Evolutionary conservation across 352 stramenopile genomes (phyloP), one percentile per base, ranked within the genome.

Genomic region (Phytophthora nicotianae): DNA sequence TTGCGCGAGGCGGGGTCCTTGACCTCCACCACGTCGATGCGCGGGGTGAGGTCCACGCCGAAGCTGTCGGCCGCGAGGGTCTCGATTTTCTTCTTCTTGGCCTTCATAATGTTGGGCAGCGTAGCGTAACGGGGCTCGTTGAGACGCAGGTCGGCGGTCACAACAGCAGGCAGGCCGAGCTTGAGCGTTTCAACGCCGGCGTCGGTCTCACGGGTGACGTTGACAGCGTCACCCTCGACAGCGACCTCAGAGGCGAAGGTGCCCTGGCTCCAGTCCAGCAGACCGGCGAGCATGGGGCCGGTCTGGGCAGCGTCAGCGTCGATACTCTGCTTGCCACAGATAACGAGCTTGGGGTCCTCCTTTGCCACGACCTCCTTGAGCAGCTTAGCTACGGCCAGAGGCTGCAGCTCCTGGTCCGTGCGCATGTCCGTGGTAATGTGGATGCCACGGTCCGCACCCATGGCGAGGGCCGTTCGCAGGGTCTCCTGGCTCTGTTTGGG

Each of bases 61-160:
- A 93, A 75, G 61, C 81, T 86, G 56, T 91, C 85, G 21, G 88
- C 87, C 2, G 77, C 65, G 17, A 92, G 54, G 16, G 83, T 82
- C 50, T 95, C 89, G 46, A 97, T 95, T 62, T 91, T 91, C 73
- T 97, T 97, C 75, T 96, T 96, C 83, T 97, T 97, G 27, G 90
- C 90, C 85, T 99, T 99, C 97, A 99, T 99, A 70, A 99, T 99
- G 81, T 99, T 99, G 33, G 98, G 98, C 52, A 99, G 81, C 51
- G 96, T 99, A 16, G 98, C 96, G 79, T 99, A 99, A 13, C 98
- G 94, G 33, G 98, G 98, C 61, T 98, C 96, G 77, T 99, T 99
- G 35, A 99, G 86, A 29, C 98, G 93, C 50, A 99, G 77, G 75
- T 99, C 98, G 24, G 96, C 97, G 4, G 98, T 99, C 40, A 99